phyloP scores from a whole-genome alignment of 805 yeast genomes.

The Spathaspora boniae region DNA sequence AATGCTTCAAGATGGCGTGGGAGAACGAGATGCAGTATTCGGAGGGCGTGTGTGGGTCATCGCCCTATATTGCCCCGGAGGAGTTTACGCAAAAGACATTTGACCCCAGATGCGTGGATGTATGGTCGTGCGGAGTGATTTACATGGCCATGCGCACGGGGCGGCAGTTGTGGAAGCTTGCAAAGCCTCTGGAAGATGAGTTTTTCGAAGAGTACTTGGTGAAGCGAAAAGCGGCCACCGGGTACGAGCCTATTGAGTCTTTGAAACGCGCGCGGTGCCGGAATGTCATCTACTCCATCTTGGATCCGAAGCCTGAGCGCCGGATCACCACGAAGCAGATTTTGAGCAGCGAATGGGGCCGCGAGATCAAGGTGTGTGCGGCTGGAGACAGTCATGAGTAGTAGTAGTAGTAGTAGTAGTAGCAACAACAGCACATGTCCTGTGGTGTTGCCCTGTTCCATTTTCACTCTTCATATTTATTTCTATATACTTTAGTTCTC shows the following conservation, averaged over 20 bases:
- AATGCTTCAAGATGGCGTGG: slow-evolving; percentile 84
- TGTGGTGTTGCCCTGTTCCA: no score
- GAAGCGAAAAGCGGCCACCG: slow-evolving; percentile 77
- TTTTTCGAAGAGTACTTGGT: slow-evolving; percentile 70
- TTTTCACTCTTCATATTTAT: no score
- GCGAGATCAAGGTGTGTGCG: slow-evolving; percentile 78
- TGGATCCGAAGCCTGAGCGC: slow-evolving; percentile 87
- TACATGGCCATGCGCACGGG: slow-evolving; percentile 96
- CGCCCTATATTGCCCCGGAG: slow-evolving; percentile 91
- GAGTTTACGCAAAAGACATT: slow-evolving; percentile 63
- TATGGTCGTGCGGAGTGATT: slow-evolving; percentile 92
- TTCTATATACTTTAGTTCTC: no score
- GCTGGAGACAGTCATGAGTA: slow-evolving; percentile 51
- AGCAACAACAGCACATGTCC: slow-evolving; percentile 1
- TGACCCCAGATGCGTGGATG: slow-evolving; percentile 80
- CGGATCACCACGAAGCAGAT: slow-evolving; percentile 87
- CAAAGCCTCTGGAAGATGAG: slow-evolving; percentile 71
- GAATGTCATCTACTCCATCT: slow-evolving; percentile 86
- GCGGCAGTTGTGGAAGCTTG: slow-evolving; percentile 85
- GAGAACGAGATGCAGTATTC: slow-evolving; percentile 66
- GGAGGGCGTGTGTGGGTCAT: slow-evolving; percentile 79
- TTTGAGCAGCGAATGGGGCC: slow-evolving; percentile 91
- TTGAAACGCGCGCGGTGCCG: slow-evolving; percentile 85
- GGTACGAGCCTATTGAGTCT: slow-evolving; percentile 87
- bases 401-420: slow-evolving; percentile 1